Percentiles rank a stretch among this genome's conserved stretches.
phyloP scores from a whole-genome alignment of 139 green algal species.

The Diplosphaera chodatii region DNA sequence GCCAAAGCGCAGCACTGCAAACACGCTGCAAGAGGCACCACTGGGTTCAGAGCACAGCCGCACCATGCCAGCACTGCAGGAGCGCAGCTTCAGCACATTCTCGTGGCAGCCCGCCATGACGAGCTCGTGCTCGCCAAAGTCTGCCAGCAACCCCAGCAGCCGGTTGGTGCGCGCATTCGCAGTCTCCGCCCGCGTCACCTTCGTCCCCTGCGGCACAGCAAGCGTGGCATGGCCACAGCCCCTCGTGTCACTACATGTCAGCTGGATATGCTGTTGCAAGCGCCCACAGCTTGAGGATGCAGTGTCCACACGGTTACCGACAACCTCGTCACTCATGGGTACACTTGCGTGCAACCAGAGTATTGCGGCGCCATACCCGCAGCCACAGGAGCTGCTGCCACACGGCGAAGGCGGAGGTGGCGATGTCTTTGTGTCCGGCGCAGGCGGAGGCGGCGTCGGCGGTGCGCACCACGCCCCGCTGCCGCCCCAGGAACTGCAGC shows the following conservation, averaged over 20 bases:
- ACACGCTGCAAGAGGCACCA: no score
- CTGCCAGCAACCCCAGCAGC: constrained; percentile 43
- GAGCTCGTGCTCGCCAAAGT: constrained; percentile 77
- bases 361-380: constrained; percentile 10
- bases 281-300: no score
- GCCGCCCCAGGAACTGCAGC: constrained; percentile 61
- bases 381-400: constrained; percentile 59
- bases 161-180: constrained; percentile 10
- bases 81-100: constrained; percentile 50
- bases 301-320: no score
- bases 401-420: constrained; percentile 47
- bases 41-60: no score
- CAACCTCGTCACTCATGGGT: no score
- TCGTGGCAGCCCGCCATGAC: constrained; percentile 54
- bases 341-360: no score
- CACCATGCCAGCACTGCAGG: constrained; percentile 60
- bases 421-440: constrained; percentile 76
- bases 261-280: no score
- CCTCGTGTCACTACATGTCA: no score
- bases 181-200: not conserved
- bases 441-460: constrained; percentile 32
- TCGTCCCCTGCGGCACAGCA: constrained; percentile 2
- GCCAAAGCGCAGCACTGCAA: no score
- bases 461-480: constrained; percentile 7
- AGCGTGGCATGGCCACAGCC: no score